phyloP scores from a whole-genome alignment of 106 monocot species.

The Dioscorea zingiberensis region DNA sequence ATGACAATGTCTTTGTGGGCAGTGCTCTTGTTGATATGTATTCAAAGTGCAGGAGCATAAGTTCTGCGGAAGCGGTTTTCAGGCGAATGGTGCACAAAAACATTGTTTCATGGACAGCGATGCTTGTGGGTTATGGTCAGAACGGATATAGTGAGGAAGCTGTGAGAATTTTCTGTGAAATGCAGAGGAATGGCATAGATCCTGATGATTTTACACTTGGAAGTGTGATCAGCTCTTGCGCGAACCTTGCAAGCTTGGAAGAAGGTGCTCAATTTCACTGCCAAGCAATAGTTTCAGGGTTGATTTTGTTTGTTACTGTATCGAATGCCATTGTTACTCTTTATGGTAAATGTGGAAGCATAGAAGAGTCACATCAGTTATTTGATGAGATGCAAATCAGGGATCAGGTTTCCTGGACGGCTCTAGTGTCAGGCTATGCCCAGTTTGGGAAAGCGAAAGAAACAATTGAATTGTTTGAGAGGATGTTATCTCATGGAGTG shows the following conservation, averaged over 20 bases:
- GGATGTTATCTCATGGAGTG: constrained; percentile 42
- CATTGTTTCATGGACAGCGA: constrained; percentile 76
- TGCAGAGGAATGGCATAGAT: constrained; percentile 51
- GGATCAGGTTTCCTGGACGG: constrained; percentile 80
- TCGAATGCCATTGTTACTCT: constrained; percentile 75
- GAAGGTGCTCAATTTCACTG: constrained; percentile 74
- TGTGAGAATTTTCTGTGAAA: constrained; percentile 40
- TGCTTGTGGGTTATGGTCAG: constrained; percentile 87
- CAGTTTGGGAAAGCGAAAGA: constrained; percentile 70
- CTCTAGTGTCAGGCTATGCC: constrained; percentile 58
- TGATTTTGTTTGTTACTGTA: constrained; percentile 51
- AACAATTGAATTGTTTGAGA: constrained; percentile 64
- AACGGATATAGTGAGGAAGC: constrained; percentile 70
- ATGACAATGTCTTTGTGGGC: constrained; percentile 61
- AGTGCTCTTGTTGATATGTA: constrained; percentile 87
- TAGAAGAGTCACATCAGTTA: constrained; percentile 50
- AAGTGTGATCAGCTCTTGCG: constrained; percentile 82
- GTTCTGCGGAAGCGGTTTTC: constrained; percentile 42
- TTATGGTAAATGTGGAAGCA: constrained; percentile 71
- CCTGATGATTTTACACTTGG: constrained; percentile 81
- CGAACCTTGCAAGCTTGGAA: constrained; percentile 65
- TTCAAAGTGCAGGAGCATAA: constrained; percentile 59
- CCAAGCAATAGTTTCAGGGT: constrained; percentile 41
- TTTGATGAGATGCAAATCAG: constrained; percentile 52
- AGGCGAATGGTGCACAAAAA: constrained; percentile 45